Base-by-base conservation (phyloP, 2,329 filamentous ascomycete genomes). In the Beauveria sp. region DNA sequence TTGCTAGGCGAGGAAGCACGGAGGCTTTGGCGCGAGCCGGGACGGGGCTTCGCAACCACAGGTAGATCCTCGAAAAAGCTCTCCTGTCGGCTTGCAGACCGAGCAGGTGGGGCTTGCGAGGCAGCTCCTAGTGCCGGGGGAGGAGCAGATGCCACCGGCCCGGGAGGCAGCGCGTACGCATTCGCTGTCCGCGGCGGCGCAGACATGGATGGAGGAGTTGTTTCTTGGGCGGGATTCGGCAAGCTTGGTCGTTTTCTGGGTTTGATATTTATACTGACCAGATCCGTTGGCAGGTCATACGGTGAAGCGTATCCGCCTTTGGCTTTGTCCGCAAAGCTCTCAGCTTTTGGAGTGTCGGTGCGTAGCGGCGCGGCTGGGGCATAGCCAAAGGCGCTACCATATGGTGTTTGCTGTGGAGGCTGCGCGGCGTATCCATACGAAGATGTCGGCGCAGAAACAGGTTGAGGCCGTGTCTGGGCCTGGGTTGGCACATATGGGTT, bases 261-360 rank as follows among this genome's bases (percentile, higher is more conserved):
- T 67, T 88, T 89, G 31, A 89, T 83, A 18, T 69, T 64, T 5
- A 68, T 71, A 28, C 65, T 69, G 43, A 76, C 67, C 34, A 99
- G 83, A 60, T 97, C 93, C 75, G 95, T 90, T 4, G 95, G 95
- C 22, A 99, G 80, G 75, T 99, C 96, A 69, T 97, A 99, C 0
- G 95, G 95, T 22, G 93, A 98, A 54, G 88, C 83, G 72, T 99
- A 99, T 8, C 93, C 93, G 61, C 90, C 90, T 75, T 96, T 98
- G 3, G 91, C 79, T 73, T 96, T 96, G 73, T 93, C 89, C 6
- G 84, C 91, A 74, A 96, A 99, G 74, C 93, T 98, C 71, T 96
- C 86, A 1, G 85, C 80, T 74, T 86, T 86, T 34, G 75, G 74
- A 63, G 82, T 67, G 64, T 82, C 77, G n/a, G 80, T 79, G 14